Evolutionary conservation across 768 basidiomycete species (phyloP).

Genomic region (Lactarius hatsudake): DNA sequence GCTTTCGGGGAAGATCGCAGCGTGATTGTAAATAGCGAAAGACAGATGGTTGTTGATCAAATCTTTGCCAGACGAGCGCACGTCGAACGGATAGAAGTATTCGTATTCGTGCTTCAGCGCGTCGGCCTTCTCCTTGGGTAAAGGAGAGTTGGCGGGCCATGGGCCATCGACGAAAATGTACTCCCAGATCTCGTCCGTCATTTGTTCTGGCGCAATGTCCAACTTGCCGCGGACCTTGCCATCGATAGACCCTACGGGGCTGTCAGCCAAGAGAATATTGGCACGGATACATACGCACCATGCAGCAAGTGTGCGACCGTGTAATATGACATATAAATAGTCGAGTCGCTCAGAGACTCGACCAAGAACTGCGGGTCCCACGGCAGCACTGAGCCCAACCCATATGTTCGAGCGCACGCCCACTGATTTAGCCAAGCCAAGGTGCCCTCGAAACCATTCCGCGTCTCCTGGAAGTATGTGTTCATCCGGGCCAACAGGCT

Average conservation of each 20-base stretch:
- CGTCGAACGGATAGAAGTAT: conserved; percentile 98
- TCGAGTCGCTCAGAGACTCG: conserved; percentile 95
- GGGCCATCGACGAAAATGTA: conserved; percentile 81
- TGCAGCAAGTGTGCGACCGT: conserved; percentile 91
- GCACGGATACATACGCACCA: conserved; percentile 45
- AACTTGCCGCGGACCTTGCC: conserved; percentile 79
- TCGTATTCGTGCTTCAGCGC: conserved; percentile 85
- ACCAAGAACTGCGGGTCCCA: conserved; percentile 98
- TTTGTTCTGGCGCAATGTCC: conserved; percentile 82
- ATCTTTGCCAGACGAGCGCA: conserved; percentile 97
- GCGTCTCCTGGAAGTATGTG: conserved; percentile 87
- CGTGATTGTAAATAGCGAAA: conserved; percentile 91
- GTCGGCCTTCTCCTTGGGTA: conserved; percentile 76
- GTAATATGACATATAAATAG: conserved; percentile 98
- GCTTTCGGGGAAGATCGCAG: conserved; percentile 86
- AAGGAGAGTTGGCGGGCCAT: conserved; percentile 63
- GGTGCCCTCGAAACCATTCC: conserved; percentile 87
- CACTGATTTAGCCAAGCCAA: conserved; percentile 96
- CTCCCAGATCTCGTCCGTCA: conserved; percentile 99
- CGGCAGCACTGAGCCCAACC: conserved; percentile 90
- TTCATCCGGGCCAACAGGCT: conserved; percentile 86
- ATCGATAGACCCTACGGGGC: conserved; percentile 59
- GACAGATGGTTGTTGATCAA: conserved; percentile 94
- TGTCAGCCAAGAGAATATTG: conserved; percentile 18
- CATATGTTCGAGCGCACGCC: conserved; percentile 98